Conservation (phyloP, 345 rosid genomes). For the Lumnitzera racemosa region DNA sequence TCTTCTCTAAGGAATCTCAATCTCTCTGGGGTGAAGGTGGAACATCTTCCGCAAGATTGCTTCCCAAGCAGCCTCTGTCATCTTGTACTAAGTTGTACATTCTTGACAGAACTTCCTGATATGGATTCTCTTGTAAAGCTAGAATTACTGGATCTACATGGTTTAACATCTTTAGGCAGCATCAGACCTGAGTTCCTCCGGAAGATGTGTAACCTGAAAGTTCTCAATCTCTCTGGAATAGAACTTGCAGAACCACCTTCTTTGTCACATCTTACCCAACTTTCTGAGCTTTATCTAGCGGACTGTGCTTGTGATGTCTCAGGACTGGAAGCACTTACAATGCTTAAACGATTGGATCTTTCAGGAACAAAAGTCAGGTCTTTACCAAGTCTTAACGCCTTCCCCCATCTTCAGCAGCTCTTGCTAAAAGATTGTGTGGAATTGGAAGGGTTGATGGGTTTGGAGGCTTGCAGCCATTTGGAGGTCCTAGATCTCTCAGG, state of each 20-base stretch:
- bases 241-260: conserved; percentile 2
- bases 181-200: not conserved
- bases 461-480: not conserved
- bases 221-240: conserved; percentile 8
- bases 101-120: conserved; percentile 8
- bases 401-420: not conserved
- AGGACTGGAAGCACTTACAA: not conserved
- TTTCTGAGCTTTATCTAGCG: conserved; percentile 7
- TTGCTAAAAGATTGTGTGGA: not conserved
- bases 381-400: not conserved
- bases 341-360: conserved; percentile 3
- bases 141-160: conserved; percentile 8
- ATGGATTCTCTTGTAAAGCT: conserved; percentile 2
- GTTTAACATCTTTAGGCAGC: not conserved
- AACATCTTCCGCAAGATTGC: conserved; percentile 4
- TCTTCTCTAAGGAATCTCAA: conserved; percentile 12
- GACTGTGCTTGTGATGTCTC: conserved; percentile 3
- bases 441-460: not conserved
- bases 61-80: conserved; percentile 5
- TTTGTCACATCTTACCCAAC: conserved; percentile 6
- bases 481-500: conserved; percentile 6
- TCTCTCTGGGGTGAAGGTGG: conserved; percentile 12
- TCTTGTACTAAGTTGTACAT: conserved; percentile 11
- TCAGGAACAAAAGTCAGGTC: not conserved
- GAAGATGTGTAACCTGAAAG: not conserved